Evolutionary conservation across 441 rosid species (phyloP), one percentile per base, ranked within the genome.

Genomic region (Daphne laureola): DNA sequence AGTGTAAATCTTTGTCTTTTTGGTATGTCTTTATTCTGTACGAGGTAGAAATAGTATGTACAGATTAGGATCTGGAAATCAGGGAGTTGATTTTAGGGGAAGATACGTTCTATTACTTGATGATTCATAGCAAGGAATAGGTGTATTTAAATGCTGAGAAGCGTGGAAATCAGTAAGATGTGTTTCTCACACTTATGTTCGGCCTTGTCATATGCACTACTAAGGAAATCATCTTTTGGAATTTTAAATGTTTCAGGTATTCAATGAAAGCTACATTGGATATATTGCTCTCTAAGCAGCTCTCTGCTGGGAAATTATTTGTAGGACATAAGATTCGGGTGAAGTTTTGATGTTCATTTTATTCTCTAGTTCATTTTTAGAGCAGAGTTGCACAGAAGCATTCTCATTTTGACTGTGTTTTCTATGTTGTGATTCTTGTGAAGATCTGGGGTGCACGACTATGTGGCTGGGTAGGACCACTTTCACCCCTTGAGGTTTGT

Each of bases 261-360:
- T 78, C 96, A 4, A 58, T 87, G 58, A 74, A 75, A 70, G 96
- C 91, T 58, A 54, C 82, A 59, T 76, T 93, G 57, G 99, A 93
- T 76, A 71, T 54, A 27, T 59, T 73, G 56, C 73, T 93, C 52
- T 72, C 82, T 44, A 80, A 80, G 71, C 86, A 76, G 63, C 83
- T 83, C 54, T 72, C 73, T 49, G 72, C 78, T 59, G 86, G 95
- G 65, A 90, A 85, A 68, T 59, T 93, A 21, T 90, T 79, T 74
- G 78, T 82, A 16, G 97, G 99, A 47, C 99, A 93, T 77, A 93
- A 93, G 70, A 86, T 93, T 68, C 83, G 95, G 55, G 99, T 93
- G 78, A 61, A 70, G 27, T 46, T 18, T 47, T 42, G 56, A 54
- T 61, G 26, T 61, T 49, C 61, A 52, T 59, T 62, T 66, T 18